These are phyloP conservation scores for Fusarium sambucinum DNA, from an alignment of 2,329 filamentous ascomycete genomes.

Conservation along the genomic window DNA sequence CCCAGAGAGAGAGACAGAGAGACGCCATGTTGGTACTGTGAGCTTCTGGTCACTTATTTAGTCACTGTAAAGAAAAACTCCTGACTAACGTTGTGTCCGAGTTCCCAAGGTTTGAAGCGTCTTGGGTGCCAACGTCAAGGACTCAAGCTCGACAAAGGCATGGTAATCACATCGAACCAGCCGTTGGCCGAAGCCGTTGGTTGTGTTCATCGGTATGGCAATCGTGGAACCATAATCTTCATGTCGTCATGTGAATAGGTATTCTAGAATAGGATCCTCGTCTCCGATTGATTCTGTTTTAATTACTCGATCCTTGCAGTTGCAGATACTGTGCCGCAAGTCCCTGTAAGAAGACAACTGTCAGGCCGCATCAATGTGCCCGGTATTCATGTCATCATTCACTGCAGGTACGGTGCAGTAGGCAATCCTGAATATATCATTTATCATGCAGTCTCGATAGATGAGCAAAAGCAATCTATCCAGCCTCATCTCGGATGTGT, in stretches of 20 bases:
- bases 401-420: neutral
- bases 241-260: neutral
- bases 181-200: constrained; percentile 2
- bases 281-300: constrained; percentile 2
- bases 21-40: constrained; percentile 13
- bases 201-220: constrained; percentile 1
- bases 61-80: constrained; percentile 10
- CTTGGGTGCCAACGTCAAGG: constrained; percentile 34
- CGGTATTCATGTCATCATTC: constrained; percentile 30
- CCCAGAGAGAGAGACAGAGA: constrained; percentile 2
- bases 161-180: neutral
- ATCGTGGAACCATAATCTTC: constrained; percentile 7
- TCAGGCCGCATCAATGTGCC: constrained; percentile 34
- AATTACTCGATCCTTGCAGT: constrained; percentile 13
- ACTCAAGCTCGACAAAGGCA: neutral
- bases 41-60: neutral
- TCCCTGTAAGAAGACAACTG: constrained; percentile 11
- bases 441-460: constrained; percentile 11
- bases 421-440: neutral
- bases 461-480: constrained; percentile 41
- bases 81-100: neutral
- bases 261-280: neutral
- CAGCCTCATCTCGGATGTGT: constrained; percentile 44
- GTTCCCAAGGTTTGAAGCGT: constrained; percentile 15
- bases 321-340: constrained; percentile 18